Conservation (phyloP, 2,329 filamentous ascomycete species). For the Podosphaera fusca region DNA sequence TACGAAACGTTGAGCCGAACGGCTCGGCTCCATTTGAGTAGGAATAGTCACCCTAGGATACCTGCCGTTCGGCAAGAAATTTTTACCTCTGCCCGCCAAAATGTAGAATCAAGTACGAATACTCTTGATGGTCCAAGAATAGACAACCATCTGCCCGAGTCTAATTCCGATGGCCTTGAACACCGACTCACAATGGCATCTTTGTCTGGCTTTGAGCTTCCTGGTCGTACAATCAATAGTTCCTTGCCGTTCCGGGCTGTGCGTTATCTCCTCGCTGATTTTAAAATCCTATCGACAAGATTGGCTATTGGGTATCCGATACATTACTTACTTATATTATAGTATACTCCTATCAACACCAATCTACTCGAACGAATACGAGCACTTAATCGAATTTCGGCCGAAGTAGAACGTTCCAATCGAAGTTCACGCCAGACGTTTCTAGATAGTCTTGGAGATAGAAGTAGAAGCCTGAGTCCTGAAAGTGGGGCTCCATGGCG, state of each 20-base stretch:
- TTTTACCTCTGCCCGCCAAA: conserved; percentile 10
- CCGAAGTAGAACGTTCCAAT: conserved; percentile 5
- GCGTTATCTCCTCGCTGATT: neutral
- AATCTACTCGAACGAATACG: conserved; percentile 6
- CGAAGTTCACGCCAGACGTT: conserved; percentile 7
- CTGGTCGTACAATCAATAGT: neutral
- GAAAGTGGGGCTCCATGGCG: conserved; percentile 48
- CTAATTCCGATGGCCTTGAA: neutral
- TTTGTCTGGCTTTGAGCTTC: neutral
- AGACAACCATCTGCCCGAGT: neutral
- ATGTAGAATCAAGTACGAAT: conserved; percentile 4
- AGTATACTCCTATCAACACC: neutral
- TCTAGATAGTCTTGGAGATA: conserved; percentile 61
- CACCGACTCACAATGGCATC: neutral
- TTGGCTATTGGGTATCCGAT: neutral
- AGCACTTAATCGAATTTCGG: conserved; percentile 6
- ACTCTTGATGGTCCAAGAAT: neutral
- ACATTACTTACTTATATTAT: neutral
- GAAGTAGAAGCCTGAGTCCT: conserved; percentile 60
- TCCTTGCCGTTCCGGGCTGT: neutral
- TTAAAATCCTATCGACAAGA: neutral
- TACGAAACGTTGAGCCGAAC: conserved; percentile 7
- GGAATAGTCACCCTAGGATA: conserved; percentile 8
- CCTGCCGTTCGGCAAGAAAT: conserved; percentile 7
- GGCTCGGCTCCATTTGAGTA: conserved; percentile 5